Evolutionary conservation across 345 rosid genomes (phyloP).

Genomic region (Trapa incisa): DNA sequence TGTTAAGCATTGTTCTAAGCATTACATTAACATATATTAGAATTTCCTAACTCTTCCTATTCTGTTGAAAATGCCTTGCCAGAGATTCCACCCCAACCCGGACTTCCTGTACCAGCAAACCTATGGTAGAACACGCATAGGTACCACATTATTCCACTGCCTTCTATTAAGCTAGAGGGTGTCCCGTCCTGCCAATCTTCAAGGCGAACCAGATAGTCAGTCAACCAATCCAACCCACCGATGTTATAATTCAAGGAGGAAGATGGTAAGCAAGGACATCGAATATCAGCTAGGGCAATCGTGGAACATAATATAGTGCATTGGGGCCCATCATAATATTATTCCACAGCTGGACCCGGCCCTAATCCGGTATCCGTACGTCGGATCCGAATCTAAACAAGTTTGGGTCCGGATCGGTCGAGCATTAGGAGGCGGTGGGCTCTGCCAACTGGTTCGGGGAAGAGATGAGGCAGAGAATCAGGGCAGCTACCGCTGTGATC

Average conservation of each 20-base stretch:
- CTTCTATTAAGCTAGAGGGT: not conserved
- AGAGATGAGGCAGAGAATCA: not conserved
- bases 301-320: slow-evolving; percentile 10
- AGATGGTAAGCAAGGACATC: no score
- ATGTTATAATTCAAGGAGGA: no score
- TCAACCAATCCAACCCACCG: not conserved
- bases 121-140: slow-evolving; percentile 84
- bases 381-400: not conserved
- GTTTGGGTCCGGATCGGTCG: slow-evolving; percentile 21
- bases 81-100: slow-evolving; percentile 58
- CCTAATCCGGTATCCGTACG: no score
- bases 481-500: slow-evolving; percentile 1
- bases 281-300: not conserved
- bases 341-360: no score
- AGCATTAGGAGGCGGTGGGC: slow-evolving; percentile 26
- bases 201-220: not conserved
- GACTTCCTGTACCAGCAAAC: slow-evolving; percentile 78
- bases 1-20: no score
- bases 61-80: slow-evolving; percentile 31
- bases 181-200: not conserved
- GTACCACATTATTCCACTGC: slow-evolving; percentile 47
- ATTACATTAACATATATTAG: no score
- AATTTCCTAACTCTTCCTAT: no score
- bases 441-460: slow-evolving; percentile 14
- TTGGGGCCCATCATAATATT: no score